Percentiles rank a stretch among this genome's conserved stretches.
Evolutionary conservation across 106 monocot species (phyloP).

Genomic region (Acorus calamus): DNA sequence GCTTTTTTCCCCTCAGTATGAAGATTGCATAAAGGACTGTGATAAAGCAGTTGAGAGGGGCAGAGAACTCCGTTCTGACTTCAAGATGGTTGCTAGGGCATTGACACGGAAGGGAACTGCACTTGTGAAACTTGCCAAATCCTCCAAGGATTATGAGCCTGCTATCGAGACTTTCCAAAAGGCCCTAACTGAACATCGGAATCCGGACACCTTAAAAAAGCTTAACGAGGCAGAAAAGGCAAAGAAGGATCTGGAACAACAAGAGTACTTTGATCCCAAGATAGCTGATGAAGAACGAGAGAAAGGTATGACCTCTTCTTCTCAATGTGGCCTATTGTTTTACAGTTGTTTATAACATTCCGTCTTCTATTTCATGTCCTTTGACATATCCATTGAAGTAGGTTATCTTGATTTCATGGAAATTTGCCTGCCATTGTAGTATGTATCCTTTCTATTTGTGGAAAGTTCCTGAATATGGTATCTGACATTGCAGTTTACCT

Average conservation of each 20-base stretch:
- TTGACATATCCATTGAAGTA: too few species aligned
- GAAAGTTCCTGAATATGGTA: too few species aligned
- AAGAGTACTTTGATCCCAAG: slow-evolving; percentile 86
- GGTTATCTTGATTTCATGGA: too few species aligned
- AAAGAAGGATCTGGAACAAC: slow-evolving; percentile 88
- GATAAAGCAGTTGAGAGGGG: slow-evolving; percentile 93
- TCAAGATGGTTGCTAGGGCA: slow-evolving; percentile 88
- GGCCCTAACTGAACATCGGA: slow-evolving; percentile 83
- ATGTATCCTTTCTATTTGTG: too few species aligned
- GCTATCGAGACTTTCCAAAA: slow-evolving; percentile 94
- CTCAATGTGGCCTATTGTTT: too few species aligned
- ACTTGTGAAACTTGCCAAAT: slow-evolving; percentile 62
- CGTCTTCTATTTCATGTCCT: too few species aligned
- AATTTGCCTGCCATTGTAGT: too few species aligned
- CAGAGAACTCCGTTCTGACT: slow-evolving; percentile 89
- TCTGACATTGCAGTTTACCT: too few species aligned
- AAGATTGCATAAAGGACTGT: slow-evolving; percentile 89
- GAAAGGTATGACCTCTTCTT: slow-evolving; percentile 45
- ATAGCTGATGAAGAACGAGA: slow-evolving; percentile 89
- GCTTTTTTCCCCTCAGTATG: slow-evolving; percentile 35
- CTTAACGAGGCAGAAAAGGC: slow-evolving; percentile 83
- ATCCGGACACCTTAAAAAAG: slow-evolving; percentile 84
- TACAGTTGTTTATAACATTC: too few species aligned
- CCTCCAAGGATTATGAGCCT: slow-evolving; percentile 65
- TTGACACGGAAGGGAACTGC: slow-evolving; percentile 87